These are phyloP conservation scores for Friedmanniomyces endolithicus DNA, from an alignment of 495 filamentous ascomycete genomes.

Conservation along the genomic window DNA sequence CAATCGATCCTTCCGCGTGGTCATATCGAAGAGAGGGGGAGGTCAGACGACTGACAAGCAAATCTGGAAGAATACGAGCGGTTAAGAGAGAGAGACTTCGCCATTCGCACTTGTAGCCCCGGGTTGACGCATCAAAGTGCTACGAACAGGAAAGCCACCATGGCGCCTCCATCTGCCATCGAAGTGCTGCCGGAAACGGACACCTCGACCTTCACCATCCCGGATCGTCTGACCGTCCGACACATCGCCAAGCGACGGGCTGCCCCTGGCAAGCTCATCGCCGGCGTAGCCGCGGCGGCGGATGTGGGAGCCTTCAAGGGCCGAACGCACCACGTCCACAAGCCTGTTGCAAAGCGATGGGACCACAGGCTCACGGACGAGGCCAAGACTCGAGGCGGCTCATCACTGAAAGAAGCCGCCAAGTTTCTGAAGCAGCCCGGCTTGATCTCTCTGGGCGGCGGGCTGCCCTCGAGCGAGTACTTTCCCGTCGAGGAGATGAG, in stretches of 20 bases:
- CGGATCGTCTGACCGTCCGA: conserved; percentile 56
- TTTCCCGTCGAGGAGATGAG: conserved; percentile 68
- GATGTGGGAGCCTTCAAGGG: conserved; percentile 80
- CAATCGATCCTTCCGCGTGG: not conserved
- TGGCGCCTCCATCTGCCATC: conserved; percentile 17
- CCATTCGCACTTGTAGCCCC: not conserved
- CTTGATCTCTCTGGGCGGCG: conserved; percentile 81
- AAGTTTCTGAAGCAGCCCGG: conserved; percentile 57
- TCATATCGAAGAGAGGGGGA: not conserved
- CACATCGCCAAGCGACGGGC: conserved; percentile 55
- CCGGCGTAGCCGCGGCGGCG: conserved; percentile 62
- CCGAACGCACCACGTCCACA: conserved; percentile 47
- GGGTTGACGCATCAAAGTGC: too few species aligned
- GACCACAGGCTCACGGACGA: conserved; percentile 55
- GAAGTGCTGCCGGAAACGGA: conserved; percentile 20
- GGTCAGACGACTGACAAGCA: not conserved
- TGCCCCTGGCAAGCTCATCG: conserved; percentile 53
- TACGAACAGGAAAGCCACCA: not conserved
- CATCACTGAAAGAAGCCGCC: conserved; percentile 62
- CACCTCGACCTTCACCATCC: conserved; percentile 29
- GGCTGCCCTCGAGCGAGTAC: conserved; percentile 75
- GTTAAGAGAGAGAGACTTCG: not conserved
- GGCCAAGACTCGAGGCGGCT: conserved; percentile 25
- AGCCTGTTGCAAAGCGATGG: conserved; percentile 72
- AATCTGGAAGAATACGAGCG: not conserved